Conservation (phyloP, 345 rosid species). For the Kernera saxatilis region DNA sequence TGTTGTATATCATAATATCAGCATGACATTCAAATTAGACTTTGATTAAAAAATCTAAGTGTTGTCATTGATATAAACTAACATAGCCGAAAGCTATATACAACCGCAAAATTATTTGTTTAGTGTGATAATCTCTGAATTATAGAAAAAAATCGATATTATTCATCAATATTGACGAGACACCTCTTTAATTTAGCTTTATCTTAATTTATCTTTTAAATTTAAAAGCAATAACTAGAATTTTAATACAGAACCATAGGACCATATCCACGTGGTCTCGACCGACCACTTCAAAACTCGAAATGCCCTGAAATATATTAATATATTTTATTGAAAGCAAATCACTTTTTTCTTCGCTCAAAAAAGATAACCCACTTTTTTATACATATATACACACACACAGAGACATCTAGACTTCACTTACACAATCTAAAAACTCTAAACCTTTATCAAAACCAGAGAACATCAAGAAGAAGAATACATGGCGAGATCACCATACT, state of each 20-base stretch:
- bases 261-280: slow-evolving; percentile 32
- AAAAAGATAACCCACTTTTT: slow-evolving; percentile 13
- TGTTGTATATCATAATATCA: no score
- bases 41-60: no score
- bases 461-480: slow-evolving; percentile 11
- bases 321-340: slow-evolving; percentile 8
- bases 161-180: no score
- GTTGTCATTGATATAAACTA: no score
- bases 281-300: slow-evolving; percentile 27
- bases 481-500: slow-evolving; percentile 35
- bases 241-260: slow-evolving; percentile 13
- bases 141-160: no score
- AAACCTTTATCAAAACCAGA: slow-evolving; percentile 5
- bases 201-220: slow-evolving; percentile 22
- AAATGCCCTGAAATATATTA: slow-evolving; percentile 14
- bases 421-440: neutral
- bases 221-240: slow-evolving; percentile 15
- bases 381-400: neutral
- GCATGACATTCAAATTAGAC: no score
- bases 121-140: no score
- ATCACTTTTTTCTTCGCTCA: slow-evolving; percentile 13
- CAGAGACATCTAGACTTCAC: slow-evolving; percentile 17
- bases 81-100: no score
- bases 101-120: no score
- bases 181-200: slow-evolving; percentile 12